Conservation (phyloP, 805 yeast genomes). For the Saturnispora diversa region DNA sequence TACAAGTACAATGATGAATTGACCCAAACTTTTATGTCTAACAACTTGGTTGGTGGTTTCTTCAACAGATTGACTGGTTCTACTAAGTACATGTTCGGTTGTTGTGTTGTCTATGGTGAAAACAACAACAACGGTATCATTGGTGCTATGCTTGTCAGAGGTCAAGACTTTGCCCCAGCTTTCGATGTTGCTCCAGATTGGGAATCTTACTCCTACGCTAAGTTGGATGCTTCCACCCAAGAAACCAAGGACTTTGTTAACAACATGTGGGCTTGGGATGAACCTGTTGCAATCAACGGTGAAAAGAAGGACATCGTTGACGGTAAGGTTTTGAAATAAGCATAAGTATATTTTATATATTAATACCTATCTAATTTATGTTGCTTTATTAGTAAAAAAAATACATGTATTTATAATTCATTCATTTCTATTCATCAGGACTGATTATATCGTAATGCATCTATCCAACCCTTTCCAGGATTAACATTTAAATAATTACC, state of each 20-base stretch:
- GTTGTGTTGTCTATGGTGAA: slow-evolving; percentile 93
- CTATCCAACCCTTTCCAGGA: slow-evolving; percentile 12
- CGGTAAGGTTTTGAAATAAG: slow-evolving; percentile 94
- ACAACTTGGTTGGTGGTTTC: slow-evolving; percentile 97
- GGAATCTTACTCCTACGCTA: slow-evolving; percentile 84
- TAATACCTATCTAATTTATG: not conserved
- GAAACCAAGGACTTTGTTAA: slow-evolving; percentile 74
- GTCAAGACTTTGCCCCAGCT: slow-evolving; percentile 85
- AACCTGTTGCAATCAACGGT: slow-evolving; percentile 78
- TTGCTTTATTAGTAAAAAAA: not conserved
- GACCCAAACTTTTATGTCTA: slow-evolving; percentile 95
- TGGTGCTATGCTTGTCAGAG: slow-evolving; percentile 93
- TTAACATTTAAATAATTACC: slow-evolving; percentile 26
- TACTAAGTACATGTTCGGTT: slow-evolving; percentile 89
- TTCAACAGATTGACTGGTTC: slow-evolving; percentile 91
- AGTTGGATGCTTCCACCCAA: slow-evolving; percentile 70
- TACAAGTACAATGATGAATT: slow-evolving; percentile 98
- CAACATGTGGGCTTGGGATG: slow-evolving; percentile 98
- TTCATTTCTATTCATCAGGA: too few relatives aligned
- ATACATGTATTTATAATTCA: not conserved
- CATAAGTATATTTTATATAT: slow-evolving; percentile 5
- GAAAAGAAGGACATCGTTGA: slow-evolving; percentile 83
- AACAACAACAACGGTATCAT: slow-evolving; percentile 96
- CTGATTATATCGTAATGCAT: too few relatives aligned
- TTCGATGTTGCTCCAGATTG: slow-evolving; percentile 99